A percentile compares a stretch with the other conserved stretches of the same genome.
Evolutionary conservation across 2,329 filamentous ascomycete species (phyloP).

Genomic region (Byssothecium circinans): DNA sequence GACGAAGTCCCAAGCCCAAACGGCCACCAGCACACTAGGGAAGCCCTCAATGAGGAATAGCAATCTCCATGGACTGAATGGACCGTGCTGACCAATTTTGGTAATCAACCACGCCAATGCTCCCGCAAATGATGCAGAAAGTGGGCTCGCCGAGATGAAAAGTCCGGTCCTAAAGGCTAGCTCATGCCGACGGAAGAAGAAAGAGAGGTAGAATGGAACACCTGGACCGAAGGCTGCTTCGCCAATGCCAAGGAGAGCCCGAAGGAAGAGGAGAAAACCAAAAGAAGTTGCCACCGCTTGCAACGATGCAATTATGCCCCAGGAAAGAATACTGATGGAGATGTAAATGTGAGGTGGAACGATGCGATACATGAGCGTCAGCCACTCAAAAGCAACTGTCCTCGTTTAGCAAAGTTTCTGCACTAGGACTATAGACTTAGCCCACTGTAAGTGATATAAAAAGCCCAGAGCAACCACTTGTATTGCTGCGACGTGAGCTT

Average conservation of each 20-base stretch:
- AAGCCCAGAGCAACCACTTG: slow-evolving; percentile 63
- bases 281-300: slow-evolving; percentile 57
- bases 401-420: not conserved
- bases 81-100: slow-evolving; percentile 63
- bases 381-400: slow-evolving; percentile 63
- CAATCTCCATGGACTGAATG: slow-evolving; percentile 81
- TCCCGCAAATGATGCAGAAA: slow-evolving; percentile 70
- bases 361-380: slow-evolving; percentile 64
- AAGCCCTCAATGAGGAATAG: slow-evolving; percentile 85
- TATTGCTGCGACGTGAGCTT: slow-evolving; percentile 59
- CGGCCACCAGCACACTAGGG: slow-evolving; percentile 74
- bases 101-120: slow-evolving; percentile 79
- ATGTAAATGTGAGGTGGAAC: slow-evolving; percentile 65
- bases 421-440: not conserved
- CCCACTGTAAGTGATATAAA: slow-evolving; percentile 62
- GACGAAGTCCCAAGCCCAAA: slow-evolving; percentile 72
- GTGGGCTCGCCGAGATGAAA: slow-evolving; percentile 74
- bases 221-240: slow-evolving; percentile 67
- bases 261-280: slow-evolving; percentile 63
- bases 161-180: slow-evolving; percentile 82
- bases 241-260: slow-evolving; percentile 56
- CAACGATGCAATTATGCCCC: slow-evolving; percentile 77
- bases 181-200: slow-evolving; percentile 68
- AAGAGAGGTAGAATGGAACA: slow-evolving; percentile 65
- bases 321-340: slow-evolving; percentile 67